Evolutionary conservation across 2,329 filamentous ascomycete genomes (phyloP).

Genomic region (Sporothrix mexicana): DNA sequence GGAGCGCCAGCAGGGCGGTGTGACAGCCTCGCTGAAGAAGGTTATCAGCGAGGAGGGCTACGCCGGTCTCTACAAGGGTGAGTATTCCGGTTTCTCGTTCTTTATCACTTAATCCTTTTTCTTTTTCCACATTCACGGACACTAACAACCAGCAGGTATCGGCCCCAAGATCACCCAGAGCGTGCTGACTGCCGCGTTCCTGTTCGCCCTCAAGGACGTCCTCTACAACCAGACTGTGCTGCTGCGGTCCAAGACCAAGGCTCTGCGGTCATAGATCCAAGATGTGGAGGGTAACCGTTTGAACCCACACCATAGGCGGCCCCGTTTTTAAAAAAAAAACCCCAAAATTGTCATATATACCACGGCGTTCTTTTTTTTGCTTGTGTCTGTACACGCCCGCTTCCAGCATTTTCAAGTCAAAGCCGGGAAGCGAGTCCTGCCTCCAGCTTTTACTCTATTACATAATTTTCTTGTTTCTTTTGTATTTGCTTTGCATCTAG

Average conservation of each 20-base stretch:
- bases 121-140: slow-evolving; percentile 24
- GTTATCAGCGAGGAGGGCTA: slow-evolving; percentile 93
- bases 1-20: slow-evolving; percentile 62
- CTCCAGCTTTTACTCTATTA: too few relatives aligned
- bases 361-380: slow-evolving; percentile 20
- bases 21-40: slow-evolving; percentile 75
- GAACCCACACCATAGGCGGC: not conserved
- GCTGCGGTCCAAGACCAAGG: slow-evolving; percentile 60
- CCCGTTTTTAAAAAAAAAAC: not conserved
- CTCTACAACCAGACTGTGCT: slow-evolving; percentile 82
- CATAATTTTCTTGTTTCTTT: not conserved
- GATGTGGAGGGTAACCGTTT: not conserved
- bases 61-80: slow-evolving; percentile 88
- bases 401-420: not conserved
- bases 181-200: slow-evolving; percentile 91
- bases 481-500: not conserved
- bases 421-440: not conserved
- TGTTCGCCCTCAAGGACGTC: slow-evolving; percentile 98
- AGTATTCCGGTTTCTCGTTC: slow-evolving; percentile 42
- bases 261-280: slow-evolving; percentile 43
- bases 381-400: not conserved
- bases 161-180: slow-evolving; percentile 96
- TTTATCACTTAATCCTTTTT: slow-evolving; percentile 10
- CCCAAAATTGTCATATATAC: slow-evolving; percentile 20
- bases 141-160: slow-evolving; percentile 66